These are phyloP conservation scores for Arxiozyma telluris DNA, from an alignment of 1,139 yeast species.

Conservation along the genomic window DNA sequence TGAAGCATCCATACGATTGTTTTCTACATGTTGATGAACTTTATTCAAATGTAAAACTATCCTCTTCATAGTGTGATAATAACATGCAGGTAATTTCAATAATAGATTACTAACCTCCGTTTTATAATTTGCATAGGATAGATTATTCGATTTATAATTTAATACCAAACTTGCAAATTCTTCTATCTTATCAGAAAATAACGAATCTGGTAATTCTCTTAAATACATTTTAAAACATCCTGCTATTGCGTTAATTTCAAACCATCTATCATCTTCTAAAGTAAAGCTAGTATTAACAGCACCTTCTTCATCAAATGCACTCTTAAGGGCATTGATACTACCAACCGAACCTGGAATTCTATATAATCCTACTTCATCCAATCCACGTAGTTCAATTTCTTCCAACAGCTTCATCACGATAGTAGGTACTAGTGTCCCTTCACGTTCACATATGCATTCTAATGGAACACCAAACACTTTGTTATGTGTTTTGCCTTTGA, in stretches of 20 bases:
- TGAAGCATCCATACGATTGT: conserved; percentile 70
- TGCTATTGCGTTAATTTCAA: conserved; percentile 81
- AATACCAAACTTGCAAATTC: conserved; percentile 38
- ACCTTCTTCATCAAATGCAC: conserved; percentile 65
- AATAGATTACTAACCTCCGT: conserved; percentile 35
- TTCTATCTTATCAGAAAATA: conserved; percentile 52
- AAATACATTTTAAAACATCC: conserved; percentile 80
- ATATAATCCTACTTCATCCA: conserved; percentile 86
- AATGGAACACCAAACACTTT: conserved; percentile 88
- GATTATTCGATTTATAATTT: conserved; percentile 25
- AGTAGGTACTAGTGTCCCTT: conserved; percentile 50
- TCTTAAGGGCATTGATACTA: conserved; percentile 60
- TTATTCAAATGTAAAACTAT: conserved; percentile 60
- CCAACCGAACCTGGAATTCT: conserved; percentile 86
- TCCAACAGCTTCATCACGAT: conserved; percentile 56
- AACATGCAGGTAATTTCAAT: conserved; percentile 47
- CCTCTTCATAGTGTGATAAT: conserved; percentile 58
- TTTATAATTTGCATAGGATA: conserved; percentile 16
- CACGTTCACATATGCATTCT: conserved; percentile 64
- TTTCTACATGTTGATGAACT: conserved; percentile 50
- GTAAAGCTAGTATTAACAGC: conserved; percentile 40
- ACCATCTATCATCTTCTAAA: conserved; percentile 58
- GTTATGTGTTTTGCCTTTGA: conserved; percentile 33
- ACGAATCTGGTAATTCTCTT: conserved; percentile 83
- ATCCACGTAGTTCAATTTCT: conserved; percentile 74